Conservation (phyloP, 305 asterid species). For the Coffea humblotiana region DNA sequence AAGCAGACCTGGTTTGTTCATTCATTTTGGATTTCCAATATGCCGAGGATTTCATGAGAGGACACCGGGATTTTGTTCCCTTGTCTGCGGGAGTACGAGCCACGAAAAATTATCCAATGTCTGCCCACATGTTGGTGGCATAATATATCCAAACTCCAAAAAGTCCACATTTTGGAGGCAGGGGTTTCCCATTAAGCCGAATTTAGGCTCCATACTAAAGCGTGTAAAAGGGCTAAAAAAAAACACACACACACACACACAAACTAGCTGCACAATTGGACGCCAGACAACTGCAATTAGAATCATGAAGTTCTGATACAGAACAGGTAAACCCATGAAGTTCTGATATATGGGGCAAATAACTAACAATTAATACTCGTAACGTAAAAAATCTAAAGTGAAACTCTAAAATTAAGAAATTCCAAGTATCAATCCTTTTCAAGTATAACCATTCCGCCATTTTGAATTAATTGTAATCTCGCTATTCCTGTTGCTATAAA, state of each 20-base stretch:
- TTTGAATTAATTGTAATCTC: too few species aligned
- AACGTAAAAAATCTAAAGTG: too few species aligned
- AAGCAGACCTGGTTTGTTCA: neutral
- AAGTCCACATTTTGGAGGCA: neutral
- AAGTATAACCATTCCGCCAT: too few species aligned
- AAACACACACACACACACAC: too few species aligned
- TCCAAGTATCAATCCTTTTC: too few species aligned
- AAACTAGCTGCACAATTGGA: neutral
- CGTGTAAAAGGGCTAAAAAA: neutral
- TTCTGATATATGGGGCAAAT: too few species aligned
- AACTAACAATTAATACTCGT: too few species aligned
- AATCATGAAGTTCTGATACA: neutral
- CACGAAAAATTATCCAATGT: neutral
- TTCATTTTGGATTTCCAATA: neutral
- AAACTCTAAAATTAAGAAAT: too few species aligned
- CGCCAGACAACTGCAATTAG: neutral
- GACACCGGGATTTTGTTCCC: neutral
- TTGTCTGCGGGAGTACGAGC: neutral
- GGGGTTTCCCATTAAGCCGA: neutral
- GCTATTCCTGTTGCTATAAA: too few species aligned
- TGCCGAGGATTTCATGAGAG: neutral
- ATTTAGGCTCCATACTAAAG: neutral
- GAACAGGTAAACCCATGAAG: neutral
- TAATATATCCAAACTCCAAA: neutral
- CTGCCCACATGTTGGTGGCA: neutral